phyloP scores from a whole-genome alignment of 2,329 filamentous ascomycete species.

The Diatrype stigma region DNA sequence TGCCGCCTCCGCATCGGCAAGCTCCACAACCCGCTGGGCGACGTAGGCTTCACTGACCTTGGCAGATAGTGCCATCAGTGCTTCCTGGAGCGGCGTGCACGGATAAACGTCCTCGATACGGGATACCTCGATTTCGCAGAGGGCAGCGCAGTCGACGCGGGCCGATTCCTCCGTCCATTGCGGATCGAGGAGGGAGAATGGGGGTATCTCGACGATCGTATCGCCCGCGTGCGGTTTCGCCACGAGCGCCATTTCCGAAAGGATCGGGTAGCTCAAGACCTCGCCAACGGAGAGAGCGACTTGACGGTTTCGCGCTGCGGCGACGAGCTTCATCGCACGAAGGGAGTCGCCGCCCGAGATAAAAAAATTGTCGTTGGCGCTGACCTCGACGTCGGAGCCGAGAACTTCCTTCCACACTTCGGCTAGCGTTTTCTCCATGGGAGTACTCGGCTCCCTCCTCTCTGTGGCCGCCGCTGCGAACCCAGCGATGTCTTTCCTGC shows the following conservation, averaged over 20 bases:
- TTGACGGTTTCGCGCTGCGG: slow-evolving; percentile 35
- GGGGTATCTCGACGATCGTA: slow-evolving; percentile 21
- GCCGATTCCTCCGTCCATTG: slow-evolving; percentile 32
- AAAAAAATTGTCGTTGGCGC: slow-evolving; percentile 29
- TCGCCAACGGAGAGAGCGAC: slow-evolving; percentile 40
- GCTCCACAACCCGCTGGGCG: slow-evolving; percentile 42
- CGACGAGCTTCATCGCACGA: slow-evolving; percentile 47
- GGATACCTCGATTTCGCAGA: slow-evolving; percentile 34
- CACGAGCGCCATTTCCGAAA: slow-evolving; percentile 39
- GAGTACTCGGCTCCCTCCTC: slow-evolving; percentile 33
- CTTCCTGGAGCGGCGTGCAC: slow-evolving; percentile 51
- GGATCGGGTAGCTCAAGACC: slow-evolving; percentile 41
- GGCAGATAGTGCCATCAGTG: slow-evolving; percentile 48
- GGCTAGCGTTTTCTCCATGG: slow-evolving; percentile 34
- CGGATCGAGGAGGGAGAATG: slow-evolving; percentile 37
- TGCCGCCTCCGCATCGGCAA: slow-evolving; percentile 33
- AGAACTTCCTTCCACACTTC: slow-evolving; percentile 35
- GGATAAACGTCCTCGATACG: slow-evolving; percentile 49
- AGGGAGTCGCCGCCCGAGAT: slow-evolving; percentile 41
- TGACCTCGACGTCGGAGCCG: slow-evolving; percentile 27
- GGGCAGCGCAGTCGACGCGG: slow-evolving; percentile 32
- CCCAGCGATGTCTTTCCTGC: slow-evolving; percentile 35
- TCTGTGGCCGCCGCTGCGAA: slow-evolving; percentile 27
- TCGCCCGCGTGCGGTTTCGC: slow-evolving; percentile 23
- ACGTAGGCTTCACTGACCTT: slow-evolving; percentile 50